Base-by-base conservation (phyloP, 1,139 yeast genomes). In the Geotrichum histeridarum region DNA sequence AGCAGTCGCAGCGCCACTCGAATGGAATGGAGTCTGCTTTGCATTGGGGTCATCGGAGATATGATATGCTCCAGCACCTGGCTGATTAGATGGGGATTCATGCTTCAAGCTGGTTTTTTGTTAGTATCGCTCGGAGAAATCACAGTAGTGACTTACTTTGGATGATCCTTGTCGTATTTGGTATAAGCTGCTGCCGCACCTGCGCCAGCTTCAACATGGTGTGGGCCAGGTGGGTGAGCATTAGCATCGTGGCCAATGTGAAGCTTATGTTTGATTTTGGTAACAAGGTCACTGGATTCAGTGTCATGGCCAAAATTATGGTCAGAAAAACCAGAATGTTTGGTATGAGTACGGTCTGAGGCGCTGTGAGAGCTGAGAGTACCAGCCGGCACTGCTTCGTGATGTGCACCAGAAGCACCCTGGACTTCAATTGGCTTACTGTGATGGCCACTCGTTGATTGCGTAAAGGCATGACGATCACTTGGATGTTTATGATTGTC, bases 201-300 rank as follows among this genome's bases (percentile, higher is more conserved):
- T 11, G 56, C 56, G 18, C 51, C 53, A 18, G 50, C 54, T 42
- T 55, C 48, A 11, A 44, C 57, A 8, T 55, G 45, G 8, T 38
- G 48, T 5, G 39, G 51, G 8, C 53, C 53, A 31, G 53, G 15
- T 7, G 18, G 15, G 17, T 18, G n/a, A 8, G 48, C 18, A 8
- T 36, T 22, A 11, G 42, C 37, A 11, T 39, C 54, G 15, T 43
- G 47, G 17, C 57, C 57, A 50, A 56, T 46, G 43, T 52, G 55
- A 15, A 56, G 49, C 49, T 54, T 54, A 37, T 48, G 45, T 51
- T 54, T 56, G 43, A 56, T 45, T 46, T 54, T 56, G 42, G 48
- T 43, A 15, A 52, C 37, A 5, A 54, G 11, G 14, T 50, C 46
- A 14, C 49, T 36, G 48, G 57, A 47, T 31, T 44, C 50, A 33